Evolutionary conservation across 495 filamentous ascomycete genomes (phyloP).

Genomic region (Durotheca rogersii): DNA sequence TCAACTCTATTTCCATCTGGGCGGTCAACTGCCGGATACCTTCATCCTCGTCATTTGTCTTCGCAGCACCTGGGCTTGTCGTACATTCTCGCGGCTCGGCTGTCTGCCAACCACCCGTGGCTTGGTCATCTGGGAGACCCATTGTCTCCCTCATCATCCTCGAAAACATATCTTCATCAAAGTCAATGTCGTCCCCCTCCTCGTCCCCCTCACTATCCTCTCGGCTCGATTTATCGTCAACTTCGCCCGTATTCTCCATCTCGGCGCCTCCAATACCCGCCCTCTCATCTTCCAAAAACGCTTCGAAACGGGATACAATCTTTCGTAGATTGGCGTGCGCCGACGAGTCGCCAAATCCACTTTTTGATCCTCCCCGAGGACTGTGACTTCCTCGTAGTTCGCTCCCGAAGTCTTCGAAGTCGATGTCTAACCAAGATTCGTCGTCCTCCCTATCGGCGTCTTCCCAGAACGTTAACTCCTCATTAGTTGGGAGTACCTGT

Average conservation of each 20-base stretch:
- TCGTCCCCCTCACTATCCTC: too few relatives aligned
- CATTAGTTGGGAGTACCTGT: conserved; percentile 64
- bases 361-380: conserved; percentile 20
- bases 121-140: conserved; percentile 62
- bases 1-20: conserved; percentile 81
- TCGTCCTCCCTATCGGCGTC: conserved; percentile 63
- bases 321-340: conserved; percentile 82
- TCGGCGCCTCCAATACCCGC: conserved; percentile 79
- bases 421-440: conserved; percentile 92
- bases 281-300: conserved; percentile 86
- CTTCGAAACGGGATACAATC: conserved; percentile 87
- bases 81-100: conserved; percentile 27
- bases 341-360: conserved; percentile 71
- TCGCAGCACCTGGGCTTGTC: conserved; percentile 28
- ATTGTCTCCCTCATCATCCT: conserved; percentile 95
- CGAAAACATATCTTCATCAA: conserved; percentile 82
- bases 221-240: conserved; percentile 62
- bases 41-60: conserved; percentile 57
- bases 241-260: conserved; percentile 70
- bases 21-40: conserved; percentile 71
- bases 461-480: conserved; percentile 72
- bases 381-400: conserved; percentile 56
- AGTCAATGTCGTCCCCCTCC: conserved; percentile 51
- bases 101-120: conserved; percentile 14
- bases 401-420: conserved; percentile 81